Base-by-base conservation (phyloP, 768 basidiomycete genomes). In the Boletus insuetus region DNA sequence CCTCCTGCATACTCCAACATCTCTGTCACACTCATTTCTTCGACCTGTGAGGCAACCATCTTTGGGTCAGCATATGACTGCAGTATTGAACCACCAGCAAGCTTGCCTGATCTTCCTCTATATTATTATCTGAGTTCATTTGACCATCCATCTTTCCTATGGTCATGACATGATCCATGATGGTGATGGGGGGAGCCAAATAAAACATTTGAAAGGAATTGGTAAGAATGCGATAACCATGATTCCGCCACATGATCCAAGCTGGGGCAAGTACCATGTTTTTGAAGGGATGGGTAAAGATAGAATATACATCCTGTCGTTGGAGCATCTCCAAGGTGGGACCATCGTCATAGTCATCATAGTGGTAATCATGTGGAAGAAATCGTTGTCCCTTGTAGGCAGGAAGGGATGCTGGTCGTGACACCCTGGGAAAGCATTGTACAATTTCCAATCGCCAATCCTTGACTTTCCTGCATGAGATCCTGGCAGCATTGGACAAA, bases 161-260 rank as follows among this genome's bases (percentile, higher is more conserved):
- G 2, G 20, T 11, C 46, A 53, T 53, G 19, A 46, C 8, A 17
- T 53, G 52, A 3, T 45, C 44, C 52, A 53, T 53, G 4, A 53
- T 34, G 1, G 9, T 5, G 9, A 35, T 16, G 2, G 52, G 32
- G n/a, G 16, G 6, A 11, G 45, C 39, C 2, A 56, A 19, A 35
- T 59, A 56, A 7, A 56, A 59, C 46, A 51, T 51, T 24, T 56
- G 55, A 12, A 59, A 56, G 6, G 49, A 56, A 17, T 49, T 19
- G 1, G 29, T 16, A 3, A 58, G 58, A 3, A 58, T 7, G 5
- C 29, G 31, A 39, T 51, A 58, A 5, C 54, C 58, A 56, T 58
- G 49, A 11, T 58, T 54, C 2, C 24, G 12, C 46, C 58, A 58
- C 55, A 59, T 59, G 13, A 40, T 46, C 58, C 55, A 57, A 3